A percentile compares a stretch with the other conserved stretches of the same genome.
Evolutionary conservation across 495 filamentous ascomycete genomes (phyloP).

Genomic region (Neurospora sp.): DNA sequence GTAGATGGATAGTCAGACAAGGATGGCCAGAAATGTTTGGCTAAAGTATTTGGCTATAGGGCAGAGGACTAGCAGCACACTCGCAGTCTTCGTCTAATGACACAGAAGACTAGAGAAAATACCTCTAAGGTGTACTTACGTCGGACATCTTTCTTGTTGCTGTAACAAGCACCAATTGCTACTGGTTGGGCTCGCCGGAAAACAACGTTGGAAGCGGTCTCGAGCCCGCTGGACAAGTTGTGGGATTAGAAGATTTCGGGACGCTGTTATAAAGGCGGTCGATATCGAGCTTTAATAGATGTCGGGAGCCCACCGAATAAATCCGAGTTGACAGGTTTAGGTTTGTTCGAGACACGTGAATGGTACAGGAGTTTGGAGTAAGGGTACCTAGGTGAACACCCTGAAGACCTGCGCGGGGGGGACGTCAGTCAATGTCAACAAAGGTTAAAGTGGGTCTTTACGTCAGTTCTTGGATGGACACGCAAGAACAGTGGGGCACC

Average conservation of each 20-base stretch:
- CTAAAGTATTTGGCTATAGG: no score
- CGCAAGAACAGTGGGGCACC: background rate
- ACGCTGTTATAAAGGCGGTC: no score
- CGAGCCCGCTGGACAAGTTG: background rate
- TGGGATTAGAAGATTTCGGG: background rate
- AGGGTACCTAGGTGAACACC: background rate
- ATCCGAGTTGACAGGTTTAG: background rate
- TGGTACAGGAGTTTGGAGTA: background rate
- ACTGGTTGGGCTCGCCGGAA: background rate
- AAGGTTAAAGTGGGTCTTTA: background rate
- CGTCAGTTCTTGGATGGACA: background rate
- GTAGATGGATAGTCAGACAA: background rate
- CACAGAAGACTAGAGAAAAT: background rate
- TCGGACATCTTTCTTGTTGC: background rate
- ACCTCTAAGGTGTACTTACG: background rate
- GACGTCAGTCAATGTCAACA: background rate
- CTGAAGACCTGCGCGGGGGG: background rate
- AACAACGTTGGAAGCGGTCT: background rate
- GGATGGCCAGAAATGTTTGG: background rate
- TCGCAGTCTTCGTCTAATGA: background rate
- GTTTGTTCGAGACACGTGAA: background rate
- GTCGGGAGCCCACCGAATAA: background rate
- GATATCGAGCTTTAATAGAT: background rate
- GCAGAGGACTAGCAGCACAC: background rate
- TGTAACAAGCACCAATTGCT: background rate